Evolutionary conservation across 1,284 basidiomycete genomes (phyloP), one percentile per base, ranked within the genome.

Genomic region (Clitocybe nebularis): DNA sequence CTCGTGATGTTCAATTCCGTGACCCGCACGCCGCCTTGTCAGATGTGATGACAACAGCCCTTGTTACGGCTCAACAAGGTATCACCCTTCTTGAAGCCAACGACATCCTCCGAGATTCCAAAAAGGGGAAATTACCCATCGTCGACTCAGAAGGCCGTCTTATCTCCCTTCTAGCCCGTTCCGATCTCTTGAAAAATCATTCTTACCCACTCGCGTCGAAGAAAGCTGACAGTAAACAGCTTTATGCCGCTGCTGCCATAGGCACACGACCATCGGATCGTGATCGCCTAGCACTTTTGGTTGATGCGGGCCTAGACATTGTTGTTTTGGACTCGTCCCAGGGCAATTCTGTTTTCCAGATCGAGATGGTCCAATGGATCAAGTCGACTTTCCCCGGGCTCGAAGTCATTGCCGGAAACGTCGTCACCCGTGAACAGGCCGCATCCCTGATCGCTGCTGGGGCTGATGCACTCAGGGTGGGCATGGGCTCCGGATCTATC

Each of bases 401-500:
- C 47, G 92, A 99, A 57, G 87, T 98, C 53, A 91, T 99, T 45
- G 95, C 93, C 2, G 95, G 95, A 32, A 98, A 99, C 62, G 93
- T 99, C 47, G 95, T 99, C 46, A 98, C 94, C 5, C 87, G 96
- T 46, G 95, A 97, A 63, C 95, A 99, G 64, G 95, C 95, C 3
- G 95, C 96, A 11, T 82, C 76, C 43, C 82, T 99, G 46, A 98
- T 99, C 53, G 84, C 79, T 16, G 95, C 93, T 4, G 96, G 95
- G 45, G 95, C 94, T 5, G 95, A 99, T 56, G 95, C 78, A 28
- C 77, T 99, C 7, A 88, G 93, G 36, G 78, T 99, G 32, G 96
- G 95, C 41, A 99, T 99, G 95, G 95, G 95, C 39, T 92, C 87
- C 10, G 95, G 95, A 13, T 96, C 93, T 8, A 99, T 99, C 61